Conservation (phyloP, 2,329 filamentous ascomycete species). For the Stagonosporopsis rhizophila region DNA sequence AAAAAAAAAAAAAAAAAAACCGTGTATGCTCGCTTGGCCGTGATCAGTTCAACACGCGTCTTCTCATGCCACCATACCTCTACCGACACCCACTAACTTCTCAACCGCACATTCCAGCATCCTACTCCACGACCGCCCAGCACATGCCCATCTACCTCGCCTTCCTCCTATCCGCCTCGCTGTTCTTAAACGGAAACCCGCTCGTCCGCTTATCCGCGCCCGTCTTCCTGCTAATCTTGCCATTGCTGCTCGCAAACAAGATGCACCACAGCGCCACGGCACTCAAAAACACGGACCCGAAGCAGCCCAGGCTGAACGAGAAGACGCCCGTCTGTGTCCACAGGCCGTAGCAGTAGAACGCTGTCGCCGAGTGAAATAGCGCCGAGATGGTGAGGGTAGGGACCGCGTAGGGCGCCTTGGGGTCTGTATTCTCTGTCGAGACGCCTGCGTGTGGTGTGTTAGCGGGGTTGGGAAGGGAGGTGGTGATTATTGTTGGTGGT, state of each 20-base stretch:
- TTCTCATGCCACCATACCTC: neutral
- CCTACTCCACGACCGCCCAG: too few relatives aligned
- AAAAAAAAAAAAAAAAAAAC: too few relatives aligned
- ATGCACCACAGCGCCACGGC: conserved; percentile 70
- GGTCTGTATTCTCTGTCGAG: conserved; percentile 45
- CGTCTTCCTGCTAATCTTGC: conserved; percentile 67
- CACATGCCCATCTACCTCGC: conserved; percentile 25
- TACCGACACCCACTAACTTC: too few relatives aligned
- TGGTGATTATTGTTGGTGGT: too few relatives aligned
- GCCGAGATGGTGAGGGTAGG: conserved; percentile 72
- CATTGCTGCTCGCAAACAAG: conserved; percentile 64
- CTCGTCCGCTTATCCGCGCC: conserved; percentile 71
- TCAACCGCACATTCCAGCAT: too few relatives aligned
- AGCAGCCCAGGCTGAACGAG: conserved; percentile 66
- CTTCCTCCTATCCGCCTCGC: conserved; percentile 62
- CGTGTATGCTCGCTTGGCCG: conserved; percentile 9
- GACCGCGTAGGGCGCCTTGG: conserved; percentile 59
- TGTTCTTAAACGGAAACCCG: conserved; percentile 71
- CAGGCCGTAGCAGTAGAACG: conserved; percentile 68
- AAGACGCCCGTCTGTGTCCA: conserved; percentile 65
- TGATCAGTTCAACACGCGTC: neutral
- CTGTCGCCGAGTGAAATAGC: conserved; percentile 66
- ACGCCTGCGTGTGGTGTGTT: conserved; percentile 30
- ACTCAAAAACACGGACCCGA: conserved; percentile 64
- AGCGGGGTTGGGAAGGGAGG: neutral